Percentiles rank a stretch among this genome's conserved stretches.
Evolutionary conservation across 257 asterid species (phyloP).

Genomic region (Penstemon eatonii): DNA sequence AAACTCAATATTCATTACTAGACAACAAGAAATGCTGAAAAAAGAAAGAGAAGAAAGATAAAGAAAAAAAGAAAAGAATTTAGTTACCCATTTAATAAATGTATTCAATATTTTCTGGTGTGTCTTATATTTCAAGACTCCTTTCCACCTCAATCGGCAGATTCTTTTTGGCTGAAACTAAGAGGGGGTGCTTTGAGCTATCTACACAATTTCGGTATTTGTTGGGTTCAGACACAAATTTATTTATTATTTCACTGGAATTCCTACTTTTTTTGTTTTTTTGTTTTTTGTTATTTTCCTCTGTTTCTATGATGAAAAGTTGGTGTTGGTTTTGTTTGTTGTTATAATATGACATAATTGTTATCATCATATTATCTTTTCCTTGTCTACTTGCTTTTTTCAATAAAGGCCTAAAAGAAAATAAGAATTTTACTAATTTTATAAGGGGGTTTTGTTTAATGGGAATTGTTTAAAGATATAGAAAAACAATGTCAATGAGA

Average conservation of each 20-base stretch:
- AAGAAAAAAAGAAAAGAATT: slow-evolving; percentile 13
- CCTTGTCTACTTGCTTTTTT: slow-evolving; percentile 33
- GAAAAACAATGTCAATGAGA: slow-evolving; percentile 28
- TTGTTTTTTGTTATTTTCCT: not conserved
- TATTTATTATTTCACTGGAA: slow-evolving; percentile 33
- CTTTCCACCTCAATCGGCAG: slow-evolving; percentile 21
- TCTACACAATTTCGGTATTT: slow-evolving; percentile 24
- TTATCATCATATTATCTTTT: slow-evolving; percentile 31
- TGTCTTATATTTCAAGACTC: slow-evolving; percentile 30
- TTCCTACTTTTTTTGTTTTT: not conserved
- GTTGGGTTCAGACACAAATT: slow-evolving; percentile 37
- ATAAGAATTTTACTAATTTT: slow-evolving; percentile 3
- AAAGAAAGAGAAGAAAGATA: slow-evolving; percentile 26
- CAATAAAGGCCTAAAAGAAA: slow-evolving; percentile 24
- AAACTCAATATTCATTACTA: slow-evolving; percentile 33
- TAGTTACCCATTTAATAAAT: slow-evolving; percentile 18
- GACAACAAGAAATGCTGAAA: slow-evolving; percentile 33
- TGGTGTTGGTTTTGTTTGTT: slow-evolving; percentile 39
- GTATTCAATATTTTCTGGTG: slow-evolving; percentile 12
- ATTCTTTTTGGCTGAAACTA: slow-evolving; percentile 26
- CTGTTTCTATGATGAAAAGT: slow-evolving; percentile 30
- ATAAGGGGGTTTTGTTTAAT: not conserved
- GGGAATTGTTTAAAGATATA: slow-evolving; percentile 21
- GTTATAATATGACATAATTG: slow-evolving; percentile 27
- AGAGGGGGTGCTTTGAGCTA: slow-evolving; percentile 21